Evolutionary conservation across 2,329 filamentous ascomycete genomes (phyloP), one percentile per base, ranked within the genome.

Genomic region (Xylaria sp.): DNA sequence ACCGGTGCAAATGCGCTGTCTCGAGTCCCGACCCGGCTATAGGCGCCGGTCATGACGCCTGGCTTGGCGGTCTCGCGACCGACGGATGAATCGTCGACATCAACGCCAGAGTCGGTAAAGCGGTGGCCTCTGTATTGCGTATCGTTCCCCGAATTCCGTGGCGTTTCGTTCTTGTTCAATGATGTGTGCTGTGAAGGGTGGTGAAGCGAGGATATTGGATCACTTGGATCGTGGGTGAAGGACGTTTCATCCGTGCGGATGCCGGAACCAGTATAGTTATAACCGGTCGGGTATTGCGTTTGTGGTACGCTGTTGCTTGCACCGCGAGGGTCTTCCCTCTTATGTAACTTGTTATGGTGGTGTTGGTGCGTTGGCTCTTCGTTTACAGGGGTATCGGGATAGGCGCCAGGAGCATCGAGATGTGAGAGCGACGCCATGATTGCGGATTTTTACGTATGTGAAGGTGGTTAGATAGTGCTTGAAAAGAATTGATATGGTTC

Each of bases 41-140:
- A 68, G 12, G 73, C 71, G 2, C 72, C 73, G n/a, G 74, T 73
- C 70, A 76, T 72, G 19, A 75, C 47, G 9, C 72, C 73, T 12
- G 73, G 73, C 21, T 72, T 68, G 8, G 47, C 59, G 5, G 53
- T 48, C 9, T 30, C 47, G 32, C 24, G 53, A 12, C 32, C 42
- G 6, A 8, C 14, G 42, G 50, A 19, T 21, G 50, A 48, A 36
- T 69, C 34, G 21, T 59, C 56, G 48, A 54, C 45, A 19, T 24
- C 21, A 2, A 39, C 30, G 21, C 32, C 57, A n/a, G 63, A 48
- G 36, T 59, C 24, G 30, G 21, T 45, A 24, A 24, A 55, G 47
- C 24, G 27, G 9, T 45, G 47, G 1, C 21, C 39, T 24, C 24
- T 39, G 14, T 30, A 19, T 4, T 59, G 48, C 6, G 17, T 11